Evolutionary conservation across 805 yeast species (phyloP), one percentile per base, ranked within the genome.

Genomic region (Ogataea ramenticola): DNA sequence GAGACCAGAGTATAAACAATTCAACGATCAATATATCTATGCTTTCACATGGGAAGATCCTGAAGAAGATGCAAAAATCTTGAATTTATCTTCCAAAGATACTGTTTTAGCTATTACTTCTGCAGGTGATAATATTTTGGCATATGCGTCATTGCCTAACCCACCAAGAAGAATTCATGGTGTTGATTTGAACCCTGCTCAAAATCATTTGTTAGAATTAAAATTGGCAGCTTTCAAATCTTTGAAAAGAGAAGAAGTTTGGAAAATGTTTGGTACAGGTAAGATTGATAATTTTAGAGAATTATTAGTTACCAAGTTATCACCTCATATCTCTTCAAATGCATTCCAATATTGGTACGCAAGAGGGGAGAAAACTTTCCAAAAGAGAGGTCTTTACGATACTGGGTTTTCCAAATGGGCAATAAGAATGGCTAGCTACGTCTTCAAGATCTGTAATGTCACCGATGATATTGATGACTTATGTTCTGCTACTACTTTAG

Each of bases 11-110:
- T 82, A 82, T 58, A 75, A 73, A 41, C 89, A 84, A 61, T 86
- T 86, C 67, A 78, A 75, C 46, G 74, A 83, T 56, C 89, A 86
- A 64, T 86, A 84, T 61, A 86, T 86, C 47, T 86, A 86, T 58
- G 90, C 95, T 4, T 86, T 86, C 63, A 86, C 95, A 7, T 86
- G 95, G 95, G 95, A 86, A 63, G 95, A 86, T 58, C 95, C 95
- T 27, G 72, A 83, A 45, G 93, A 84, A 64, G 95, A 86, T 65
- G 75, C 77, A 47, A 71, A 71, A 41, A 81, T 86, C 44, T 69
- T 86, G 52, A 73, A 79, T 37, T 68, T 86, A 54, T 67, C 70
- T 29, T 63, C 78, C 14, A 71, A 74, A 27, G 95, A 86, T 56
- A 82, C 87, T 1, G 86, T 86, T 3, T 70, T 86, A 52, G 90